Evolutionary conservation across 169 alveolate genomes (phyloP), one percentile per base, ranked within the genome.

Genomic region (Plasmodium ovale): DNA sequence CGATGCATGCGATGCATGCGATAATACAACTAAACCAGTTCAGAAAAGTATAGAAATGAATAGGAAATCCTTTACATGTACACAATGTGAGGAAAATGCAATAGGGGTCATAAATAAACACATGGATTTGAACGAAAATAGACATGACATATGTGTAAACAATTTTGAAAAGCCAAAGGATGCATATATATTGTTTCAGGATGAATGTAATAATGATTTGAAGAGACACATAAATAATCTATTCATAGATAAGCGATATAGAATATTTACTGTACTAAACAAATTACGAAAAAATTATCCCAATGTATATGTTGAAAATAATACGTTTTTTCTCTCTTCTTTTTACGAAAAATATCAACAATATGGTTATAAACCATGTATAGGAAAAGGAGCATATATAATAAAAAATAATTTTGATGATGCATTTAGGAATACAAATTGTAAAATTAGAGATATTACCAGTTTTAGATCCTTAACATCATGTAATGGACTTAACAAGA

Each of bases 211-310:
- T 39, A 68, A 85, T 23, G 72, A 60, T 19, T 53, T 85, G 37
- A 85, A 85, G 16, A 74, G 23, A n/a, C 68, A 56, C 39, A 27
- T 85, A 56, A 85, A 85, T 68, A 67, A 85, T 23, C 51, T 85
- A n/a, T 68, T 37, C 56, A 37, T 39, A 51, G 87, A 85, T 35
- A 85, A 69, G 49, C 67, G 87, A 12, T 85, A 85, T 49, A 54
- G 91, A 54, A 49, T 85, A 37, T 85, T 85, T 85, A 85, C 72
- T 23, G 58, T 85, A 29, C 37, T 85, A 85, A 85, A 58, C 49
- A 85, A 85, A 68, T 85, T 25, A 9, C 33, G 91, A 9, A 68
- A 68, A 59, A n/a, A 37, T 39, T 85, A 85, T 69, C 91, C 91
- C 37, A 85, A 69, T 54, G 91, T 85, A 21, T 16, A 39, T 56